Conservation (phyloP, 202 grass and related monocot species). For the Digitaria exilis region DNA sequence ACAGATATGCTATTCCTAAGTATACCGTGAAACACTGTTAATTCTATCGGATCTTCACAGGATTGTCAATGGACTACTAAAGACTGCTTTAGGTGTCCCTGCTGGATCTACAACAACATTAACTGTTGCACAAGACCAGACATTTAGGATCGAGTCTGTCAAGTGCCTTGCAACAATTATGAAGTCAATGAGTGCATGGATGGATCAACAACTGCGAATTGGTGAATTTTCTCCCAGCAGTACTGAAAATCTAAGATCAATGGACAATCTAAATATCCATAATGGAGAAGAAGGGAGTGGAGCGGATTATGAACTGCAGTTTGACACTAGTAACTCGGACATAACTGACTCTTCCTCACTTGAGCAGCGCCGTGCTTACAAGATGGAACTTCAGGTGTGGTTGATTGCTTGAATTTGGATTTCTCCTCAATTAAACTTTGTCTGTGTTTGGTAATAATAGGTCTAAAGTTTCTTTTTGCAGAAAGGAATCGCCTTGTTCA, state of each 20-base stretch:
- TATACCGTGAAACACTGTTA: conserved; percentile 50
- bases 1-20: conserved; percentile 31
- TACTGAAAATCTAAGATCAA: conserved; percentile 53
- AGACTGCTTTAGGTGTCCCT: conserved; percentile 92
- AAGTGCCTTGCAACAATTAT: conserved; percentile 87
- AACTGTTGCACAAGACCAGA: conserved; percentile 84
- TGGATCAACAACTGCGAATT: conserved; percentile 95
- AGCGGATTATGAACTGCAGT: conserved; percentile 72
- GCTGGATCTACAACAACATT: conserved; percentile 84
- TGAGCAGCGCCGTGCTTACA: conserved; percentile 88
- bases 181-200: conserved; percentile 83
- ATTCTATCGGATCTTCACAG: conserved; percentile 59
- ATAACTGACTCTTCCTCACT: conserved; percentile 81
- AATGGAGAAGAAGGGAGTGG: conserved; percentile 79
- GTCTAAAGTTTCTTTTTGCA: conserved; percentile 48
- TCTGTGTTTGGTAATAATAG: conserved; percentile 8
- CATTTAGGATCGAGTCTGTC: conserved; percentile 89
- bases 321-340: conserved; percentile 58
- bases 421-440: not conserved
- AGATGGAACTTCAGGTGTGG: conserved; percentile 88
- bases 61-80: conserved; percentile 94
- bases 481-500: conserved; percentile 95
- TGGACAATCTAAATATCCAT: conserved; percentile 55
- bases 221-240: conserved; percentile 62
- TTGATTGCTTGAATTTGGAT: conserved; percentile 24